Base-by-base conservation (phyloP, 2,329 filamentous ascomycete genomes). In the Xylariomycetidae sp. region DNA sequence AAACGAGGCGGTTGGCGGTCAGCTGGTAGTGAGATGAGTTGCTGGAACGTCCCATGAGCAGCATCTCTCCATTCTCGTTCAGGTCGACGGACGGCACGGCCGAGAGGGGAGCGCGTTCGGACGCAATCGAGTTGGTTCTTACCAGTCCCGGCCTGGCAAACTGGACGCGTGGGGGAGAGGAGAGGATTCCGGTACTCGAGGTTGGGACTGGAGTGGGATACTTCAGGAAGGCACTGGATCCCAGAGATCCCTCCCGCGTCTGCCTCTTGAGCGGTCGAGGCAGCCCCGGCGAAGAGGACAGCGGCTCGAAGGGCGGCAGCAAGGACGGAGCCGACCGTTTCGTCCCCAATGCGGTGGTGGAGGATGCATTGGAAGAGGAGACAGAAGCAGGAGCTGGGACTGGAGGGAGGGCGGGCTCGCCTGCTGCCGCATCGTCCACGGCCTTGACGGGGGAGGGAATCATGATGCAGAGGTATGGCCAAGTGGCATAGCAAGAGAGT, bases 11-110 rank as follows among this genome's bases (percentile, higher is more conserved):
- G 63, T 94, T 95, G 48, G 86, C 79, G 17, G 92, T 92, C 10
- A 98, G 74, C 62, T 95, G 90, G 59, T 90, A 92, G 56, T 95
- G 80, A n/a, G 88, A 94, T 10, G 89, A 94, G 61, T 87, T 90
- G 64, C 86, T 95, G 5, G 89, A 95, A 46, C 92, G 78, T 43
- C 92, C 92, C 82, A 98, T 92, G 41, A 83, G 72, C 20, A 95
- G 64, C 10, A 79, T 67, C 50, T 94, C 85, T 43, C 90, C 89
- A 61, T 84, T 86, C 46, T 80, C 82, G 34, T 81, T 79, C 13
- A 96, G 75, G 56, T 85, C 77, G 43, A 96, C 70, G 15, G 80
- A 79, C n/a, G 88, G 87, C 31, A 98, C 80, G 31, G 83, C 76
- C 32, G 82, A 82, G 32, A 98, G 73, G 25, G 92, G 92, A 49